Conservation (phyloP, 805 yeast genomes). For the Barnettozyma pratensis region DNA sequence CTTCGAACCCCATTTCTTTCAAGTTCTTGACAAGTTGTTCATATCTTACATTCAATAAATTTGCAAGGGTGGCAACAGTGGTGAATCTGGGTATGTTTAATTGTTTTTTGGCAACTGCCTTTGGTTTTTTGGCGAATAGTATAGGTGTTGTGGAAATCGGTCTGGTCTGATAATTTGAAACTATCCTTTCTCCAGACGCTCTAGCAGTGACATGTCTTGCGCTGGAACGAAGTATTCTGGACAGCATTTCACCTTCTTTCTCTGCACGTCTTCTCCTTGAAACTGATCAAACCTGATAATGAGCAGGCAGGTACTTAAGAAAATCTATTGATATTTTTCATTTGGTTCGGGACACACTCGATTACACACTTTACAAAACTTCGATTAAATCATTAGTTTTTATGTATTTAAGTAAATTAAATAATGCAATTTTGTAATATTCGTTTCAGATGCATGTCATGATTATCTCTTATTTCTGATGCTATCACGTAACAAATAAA, state of each 20-base stretch:
- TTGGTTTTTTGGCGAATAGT: slow-evolving; percentile 1
- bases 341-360: not conserved
- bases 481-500: slow-evolving; percentile 32
- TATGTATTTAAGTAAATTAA: not conserved
- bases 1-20: slow-evolving; percentile 67
- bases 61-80: slow-evolving; percentile 74
- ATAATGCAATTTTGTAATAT: not conserved
- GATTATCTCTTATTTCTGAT: slow-evolving; percentile 18
- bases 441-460: not conserved
- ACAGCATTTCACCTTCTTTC: too few species aligned
- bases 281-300: too few species aligned
- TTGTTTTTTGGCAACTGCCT: slow-evolving; percentile 4
- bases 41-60: slow-evolving; percentile 60
- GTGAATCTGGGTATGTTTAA: slow-evolving; percentile 66
- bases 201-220: too few species aligned
- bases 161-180: not conserved
- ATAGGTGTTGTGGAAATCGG: not conserved
- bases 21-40: slow-evolving; percentile 54
- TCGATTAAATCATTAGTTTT: not conserved
- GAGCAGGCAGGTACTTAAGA: too few species aligned
- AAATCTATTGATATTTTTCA: not conserved
- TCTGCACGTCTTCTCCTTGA: too few species aligned
- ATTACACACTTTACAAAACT: not conserved
- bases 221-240: too few species aligned
- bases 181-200: too few species aligned